A percentile compares a stretch with the other conserved stretches of the same genome.
These are phyloP conservation scores for Bryoerythrophyllum caledonicum DNA, from an alignment of 225 moss, liverwort and hornwort species.

Conservation along the genomic window DNA sequence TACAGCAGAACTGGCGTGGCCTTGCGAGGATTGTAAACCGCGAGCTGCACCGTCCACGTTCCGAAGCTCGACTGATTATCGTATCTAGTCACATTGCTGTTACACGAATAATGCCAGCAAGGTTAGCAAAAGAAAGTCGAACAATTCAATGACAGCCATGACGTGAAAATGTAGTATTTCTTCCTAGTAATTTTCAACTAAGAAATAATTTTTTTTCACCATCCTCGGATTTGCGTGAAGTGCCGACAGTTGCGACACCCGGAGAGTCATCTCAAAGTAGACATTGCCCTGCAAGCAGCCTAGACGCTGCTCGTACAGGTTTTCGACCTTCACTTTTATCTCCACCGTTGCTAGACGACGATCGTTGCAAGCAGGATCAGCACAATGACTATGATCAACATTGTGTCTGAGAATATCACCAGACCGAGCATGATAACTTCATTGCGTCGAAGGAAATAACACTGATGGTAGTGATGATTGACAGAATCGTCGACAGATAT, in stretches of 20 bases:
- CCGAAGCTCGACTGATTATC: background rate
- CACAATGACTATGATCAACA: background rate
- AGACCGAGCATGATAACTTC: too few species aligned
- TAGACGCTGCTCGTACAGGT: background rate
- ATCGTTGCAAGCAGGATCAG: background rate
- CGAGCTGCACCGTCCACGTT: constrained; percentile 7
- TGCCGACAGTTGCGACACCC: too few species aligned
- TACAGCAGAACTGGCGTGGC: background rate
- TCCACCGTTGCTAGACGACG: background rate
- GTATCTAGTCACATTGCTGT: constrained; percentile 5
- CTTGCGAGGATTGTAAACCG: constrained; percentile 4
- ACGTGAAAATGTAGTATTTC: too few species aligned
- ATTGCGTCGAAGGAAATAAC: background rate
- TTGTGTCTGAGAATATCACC: background rate
- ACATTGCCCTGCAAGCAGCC: background rate
- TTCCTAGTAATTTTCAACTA: too few species aligned
- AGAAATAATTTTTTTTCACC: too few species aligned
- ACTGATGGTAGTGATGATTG: too few species aligned
- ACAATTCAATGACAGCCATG: background rate
- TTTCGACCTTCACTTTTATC: background rate
- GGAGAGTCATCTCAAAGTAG: constrained; percentile 16
- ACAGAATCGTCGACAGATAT: background rate
- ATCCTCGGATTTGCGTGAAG: background rate
- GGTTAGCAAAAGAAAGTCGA: background rate
- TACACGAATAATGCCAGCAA: constrained; percentile 11